Evolutionary conservation across 2,329 filamentous ascomycete genomes (phyloP), one percentile per base, ranked within the genome.

Genomic region (Nemania abortiva): DNA sequence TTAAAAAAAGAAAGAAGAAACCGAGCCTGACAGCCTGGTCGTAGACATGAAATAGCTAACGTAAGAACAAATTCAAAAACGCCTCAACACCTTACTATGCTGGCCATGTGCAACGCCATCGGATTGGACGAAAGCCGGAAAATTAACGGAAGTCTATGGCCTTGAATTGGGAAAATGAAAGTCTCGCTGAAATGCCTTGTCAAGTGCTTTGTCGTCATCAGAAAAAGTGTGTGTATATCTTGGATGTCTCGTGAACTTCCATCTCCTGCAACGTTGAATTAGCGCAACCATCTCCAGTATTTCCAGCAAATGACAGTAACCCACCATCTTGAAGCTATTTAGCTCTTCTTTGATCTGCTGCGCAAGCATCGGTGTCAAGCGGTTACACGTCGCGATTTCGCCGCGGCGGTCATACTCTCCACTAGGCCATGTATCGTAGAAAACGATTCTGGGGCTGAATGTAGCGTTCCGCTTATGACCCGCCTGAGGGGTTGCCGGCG

Each of bases 181-280:
- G 64, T 71, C 71, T 76, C 73, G 71, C 70, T 71, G 69, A 71
- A 72, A 75, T 76, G 74, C 75, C 73, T 75, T 71, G 73, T 76
- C 69, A 71, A 68, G 71, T 71, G 71, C 73, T 66, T 75, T 76
- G 76, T 74, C 75, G 68, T 86, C 83, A 82, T 95, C 89, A 99
- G 87, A 99, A 98, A 88, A 99, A 99, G 88, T 99, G 96, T 76
- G 96, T 99, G 86, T 99, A 98, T 78, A 98, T 95, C 85, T 98
- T 99, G 74, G 96, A 98, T 80, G 92, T 93, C 83, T 98, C 96
- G 81, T 99, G 96, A 77, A 99, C 96, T 86, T 98, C 96, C 96
- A 99, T 99, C 85, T 99, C 96, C 96, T 98, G 71, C 47, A 63
- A 27, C 22, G 15, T 18, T n/a, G 20, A 47, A 75, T 88, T 81